phyloP scores from a whole-genome alignment of 225 moss, liverwort and hornwort genomes.

The Pleurozium schreberi region DNA sequence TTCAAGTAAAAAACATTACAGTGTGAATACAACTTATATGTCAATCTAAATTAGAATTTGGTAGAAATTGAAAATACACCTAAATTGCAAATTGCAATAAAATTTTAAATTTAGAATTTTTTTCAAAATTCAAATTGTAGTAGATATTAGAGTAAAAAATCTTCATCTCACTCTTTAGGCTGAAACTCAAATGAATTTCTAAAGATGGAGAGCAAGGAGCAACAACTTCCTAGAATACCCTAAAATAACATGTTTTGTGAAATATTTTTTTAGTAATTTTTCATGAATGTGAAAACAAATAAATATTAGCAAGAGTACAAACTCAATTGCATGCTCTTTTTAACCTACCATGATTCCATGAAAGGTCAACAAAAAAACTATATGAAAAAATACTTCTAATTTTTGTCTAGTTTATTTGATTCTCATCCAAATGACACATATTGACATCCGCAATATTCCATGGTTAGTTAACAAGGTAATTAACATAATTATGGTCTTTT shows the following conservation, averaged over 20 bases:
- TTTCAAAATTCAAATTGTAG: neutral
- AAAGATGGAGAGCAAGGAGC: neutral
- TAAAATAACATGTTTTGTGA: neutral
- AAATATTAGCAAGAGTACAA: neutral
- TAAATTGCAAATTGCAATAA: neutral
- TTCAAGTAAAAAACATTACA: neutral
- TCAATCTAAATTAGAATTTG: neutral
- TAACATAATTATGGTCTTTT: no score
- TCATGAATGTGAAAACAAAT: neutral
- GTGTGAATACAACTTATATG: accelerated
- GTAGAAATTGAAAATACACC: neutral
- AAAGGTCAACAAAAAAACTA: neutral
- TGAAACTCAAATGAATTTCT: neutral
- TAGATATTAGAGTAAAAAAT: neutral
- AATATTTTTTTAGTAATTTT: neutral
- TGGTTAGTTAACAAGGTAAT: neutral
- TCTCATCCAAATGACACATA: neutral
- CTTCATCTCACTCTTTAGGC: neutral
- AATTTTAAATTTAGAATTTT: neutral
- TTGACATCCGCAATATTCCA: accelerated
- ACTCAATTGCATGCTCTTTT: neutral
- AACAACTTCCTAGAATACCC: neutral
- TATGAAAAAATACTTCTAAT: neutral
- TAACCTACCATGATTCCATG: no score
- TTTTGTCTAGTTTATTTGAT: accelerated